These are phyloP conservation scores for Paspalum vaginatum DNA, from an alignment of 176 grass and related monocot species.

Conservation along the genomic window DNA sequence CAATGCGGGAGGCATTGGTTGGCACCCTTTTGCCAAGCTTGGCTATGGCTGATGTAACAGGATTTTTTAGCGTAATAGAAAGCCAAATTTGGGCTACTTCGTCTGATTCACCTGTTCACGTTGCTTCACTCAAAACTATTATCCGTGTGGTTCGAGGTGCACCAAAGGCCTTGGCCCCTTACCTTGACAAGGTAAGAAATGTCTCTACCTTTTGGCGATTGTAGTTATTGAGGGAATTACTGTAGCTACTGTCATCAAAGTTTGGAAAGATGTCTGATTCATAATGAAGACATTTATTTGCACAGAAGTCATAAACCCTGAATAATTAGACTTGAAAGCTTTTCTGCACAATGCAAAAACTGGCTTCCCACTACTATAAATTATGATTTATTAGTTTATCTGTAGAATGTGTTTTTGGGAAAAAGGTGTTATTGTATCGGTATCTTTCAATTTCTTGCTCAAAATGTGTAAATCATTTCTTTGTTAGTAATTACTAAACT, in stretches of 20 bases:
- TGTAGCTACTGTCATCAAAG: neutral
- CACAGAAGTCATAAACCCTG: neutral
- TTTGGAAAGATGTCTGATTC: neutral
- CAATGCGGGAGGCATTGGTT: slow-evolving; percentile 80
- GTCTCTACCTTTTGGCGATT: slow-evolving; percentile 21
- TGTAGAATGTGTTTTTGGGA: neutral
- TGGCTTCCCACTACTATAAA: neutral
- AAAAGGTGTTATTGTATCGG: too few species aligned
- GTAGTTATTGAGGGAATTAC: slow-evolving; percentile 5
- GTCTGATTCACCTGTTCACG: slow-evolving; percentile 91
- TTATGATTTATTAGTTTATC: neutral
- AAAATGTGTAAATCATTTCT: neutral
- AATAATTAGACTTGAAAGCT: neutral
- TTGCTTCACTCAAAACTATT: slow-evolving; percentile 79
- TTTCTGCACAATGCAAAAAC: neutral
- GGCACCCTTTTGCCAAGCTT: slow-evolving; percentile 84
- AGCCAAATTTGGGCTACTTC: slow-evolving; percentile 91
- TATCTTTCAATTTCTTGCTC: slow-evolving; percentile 8
- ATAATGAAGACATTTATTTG: slow-evolving; percentile 12
- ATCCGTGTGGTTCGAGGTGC: slow-evolving; percentile 77
- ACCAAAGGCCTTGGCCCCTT: slow-evolving; percentile 72
- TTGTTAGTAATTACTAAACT: neutral
- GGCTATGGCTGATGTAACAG: slow-evolving; percentile 83
- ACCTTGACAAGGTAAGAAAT: slow-evolving; percentile 83
- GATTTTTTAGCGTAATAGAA: slow-evolving; percentile 88